These are phyloP conservation scores for Schizochytrium sp. DNA, from an alignment of 108 stramenopile species.

Conservation along the genomic window DNA sequence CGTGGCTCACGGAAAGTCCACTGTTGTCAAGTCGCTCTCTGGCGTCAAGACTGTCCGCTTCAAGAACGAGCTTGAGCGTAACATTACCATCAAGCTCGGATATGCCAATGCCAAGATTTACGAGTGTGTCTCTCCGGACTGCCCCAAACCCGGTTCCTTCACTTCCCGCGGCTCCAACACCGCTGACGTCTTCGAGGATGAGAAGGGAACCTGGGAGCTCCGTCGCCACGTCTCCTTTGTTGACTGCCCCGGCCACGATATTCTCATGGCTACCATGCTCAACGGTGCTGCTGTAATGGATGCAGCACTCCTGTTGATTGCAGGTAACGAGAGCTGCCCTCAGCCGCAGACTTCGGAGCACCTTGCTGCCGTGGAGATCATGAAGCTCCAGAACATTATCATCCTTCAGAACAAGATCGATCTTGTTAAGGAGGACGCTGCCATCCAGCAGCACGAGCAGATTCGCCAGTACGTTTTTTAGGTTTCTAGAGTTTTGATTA, in stretches of 20 bases:
- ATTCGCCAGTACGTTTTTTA: constrained; percentile 71
- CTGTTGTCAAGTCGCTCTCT: constrained; percentile 97
- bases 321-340: constrained; percentile 92
- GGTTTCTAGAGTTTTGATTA: too few relatives aligned
- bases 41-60: constrained; percentile 99
- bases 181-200: constrained; percentile 90
- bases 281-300: constrained; percentile 99
- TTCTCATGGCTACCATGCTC: constrained; percentile 99
- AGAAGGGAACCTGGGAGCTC: constrained; percentile 86
- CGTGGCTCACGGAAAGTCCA: constrained; percentile 98
- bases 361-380: constrained; percentile 99
- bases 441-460: constrained; percentile 94
- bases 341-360: constrained; percentile 99
- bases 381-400: constrained; percentile 96
- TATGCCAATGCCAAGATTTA: constrained; percentile 99
- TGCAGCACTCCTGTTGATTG: constrained; percentile 97
- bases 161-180: constrained; percentile 88
- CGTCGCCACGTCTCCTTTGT: constrained; percentile 98
- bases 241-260: constrained; percentile 99
- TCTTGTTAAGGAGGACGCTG: constrained; percentile 97
- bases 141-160: constrained; percentile 68
- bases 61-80: constrained; percentile 98
- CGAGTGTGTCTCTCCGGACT: constrained; percentile 81
- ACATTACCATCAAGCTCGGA: constrained; percentile 99
- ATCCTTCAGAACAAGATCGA: constrained; percentile 99